Evolutionary conservation across 164 flowering plant genomes (phyloP), one percentile per base, ranked within the genome.

Genomic region (Hamamelis virginiana): DNA sequence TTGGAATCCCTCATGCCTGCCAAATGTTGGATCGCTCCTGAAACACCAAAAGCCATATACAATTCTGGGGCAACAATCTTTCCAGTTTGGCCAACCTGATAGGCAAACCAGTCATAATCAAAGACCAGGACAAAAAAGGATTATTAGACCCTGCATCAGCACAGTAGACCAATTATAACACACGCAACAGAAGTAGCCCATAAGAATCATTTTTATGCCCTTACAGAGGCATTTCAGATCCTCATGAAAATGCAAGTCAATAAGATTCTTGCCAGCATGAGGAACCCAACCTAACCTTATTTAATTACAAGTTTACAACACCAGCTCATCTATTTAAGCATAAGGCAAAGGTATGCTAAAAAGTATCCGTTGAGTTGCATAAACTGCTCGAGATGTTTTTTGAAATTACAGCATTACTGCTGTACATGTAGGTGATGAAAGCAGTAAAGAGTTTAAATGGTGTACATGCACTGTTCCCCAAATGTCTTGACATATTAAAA

Each of bases 1-100:
- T 87, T 93, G 48, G 98, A 93, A 75, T 93, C 98, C 78, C 94
- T 87, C 85, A 96, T 93, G 71, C 97, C 98, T 28, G 99, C 99
- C 53, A 96, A 52, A 78, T 96, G 99, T 80, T 96, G 99, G 76
- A 96, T 96, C 70, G 98, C 99, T 75, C 99, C 98, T 44, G 99
- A 96, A 67, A 96, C 94, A 70, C 97, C 99, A 80, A 90, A 93
- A 62, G 99, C 97, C 84, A 93, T 83, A 73, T 93, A 96, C 65
- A 96, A 62, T 48, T 91, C 91, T 13, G 99, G 98, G 66, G 96
- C 99, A 67, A 93, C 98, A 75, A 93, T 91, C 80, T 96, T 96
- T 67, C 99, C 99, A 63, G 99, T 96, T 82, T 96, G 99, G 22
- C 99, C 99, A 74, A 96, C 97, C 99, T 95, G 79, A 57, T 22